phyloP scores from a whole-genome alignment of 75 land plant species.

The Cryptomeria japonica region DNA sequence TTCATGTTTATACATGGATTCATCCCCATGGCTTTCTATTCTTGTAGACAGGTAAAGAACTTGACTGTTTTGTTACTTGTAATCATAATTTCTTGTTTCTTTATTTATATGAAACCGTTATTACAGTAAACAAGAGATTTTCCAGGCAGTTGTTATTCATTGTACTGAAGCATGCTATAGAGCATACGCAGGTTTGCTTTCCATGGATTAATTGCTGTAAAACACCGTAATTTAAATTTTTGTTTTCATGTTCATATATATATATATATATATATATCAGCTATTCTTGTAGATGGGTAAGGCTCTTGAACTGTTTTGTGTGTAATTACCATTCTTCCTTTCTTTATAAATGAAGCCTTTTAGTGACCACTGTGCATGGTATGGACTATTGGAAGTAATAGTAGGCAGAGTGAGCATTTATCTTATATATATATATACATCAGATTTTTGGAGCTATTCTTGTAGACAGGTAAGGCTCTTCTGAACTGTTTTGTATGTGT shows the following conservation, averaged over 20 bases:
- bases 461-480: background rate
- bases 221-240: background rate
- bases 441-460: background rate
- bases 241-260: background rate
- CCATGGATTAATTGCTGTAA: background rate
- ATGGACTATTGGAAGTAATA: background rate
- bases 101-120: background rate
- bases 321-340: background rate
- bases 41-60: background rate
- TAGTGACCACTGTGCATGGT: background rate
- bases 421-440: background rate
- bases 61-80: background rate
- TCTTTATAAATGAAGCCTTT: background rate
- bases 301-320: background rate
- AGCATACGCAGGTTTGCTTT: background rate
- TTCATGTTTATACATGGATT: background rate
- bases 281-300: background rate
- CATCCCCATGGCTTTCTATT: background rate
- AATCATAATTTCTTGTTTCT: background rate
- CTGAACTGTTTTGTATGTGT: background rate
- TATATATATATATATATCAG: background rate
- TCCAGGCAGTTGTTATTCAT: background rate
- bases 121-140: background rate
- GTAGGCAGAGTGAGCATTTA: too few relatives aligned
- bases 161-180: background rate